Percentiles rank a stretch among this genome's conserved stretches.
phyloP scores from a whole-genome alignment of 129 eudicot genomes.

The Chrysanthemum lavandulifolium region DNA sequence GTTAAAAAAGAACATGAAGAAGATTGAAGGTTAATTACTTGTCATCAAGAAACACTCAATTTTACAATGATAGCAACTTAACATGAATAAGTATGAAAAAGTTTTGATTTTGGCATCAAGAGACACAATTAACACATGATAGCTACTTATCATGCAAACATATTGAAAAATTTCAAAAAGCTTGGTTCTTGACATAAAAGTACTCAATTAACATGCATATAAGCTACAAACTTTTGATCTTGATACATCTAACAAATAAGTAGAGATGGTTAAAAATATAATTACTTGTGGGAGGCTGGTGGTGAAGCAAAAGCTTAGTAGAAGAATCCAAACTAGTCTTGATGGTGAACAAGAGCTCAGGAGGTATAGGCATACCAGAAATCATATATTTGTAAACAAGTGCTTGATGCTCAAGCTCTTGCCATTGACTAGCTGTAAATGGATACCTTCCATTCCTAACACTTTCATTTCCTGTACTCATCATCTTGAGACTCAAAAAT shows the following conservation, averaged over 20 bases:
- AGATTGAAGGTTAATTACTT: background rate
- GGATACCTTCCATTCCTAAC: conserved; percentile 50
- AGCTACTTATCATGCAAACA: background rate
- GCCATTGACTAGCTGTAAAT: conserved; percentile 85
- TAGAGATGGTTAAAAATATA: background rate
- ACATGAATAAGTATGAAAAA: background rate
- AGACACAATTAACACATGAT: background rate
- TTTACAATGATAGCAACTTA: background rate
- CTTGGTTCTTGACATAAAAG: too few relatives aligned
- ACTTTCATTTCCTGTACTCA: conserved; percentile 28
- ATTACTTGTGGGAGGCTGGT: conserved; percentile 45
- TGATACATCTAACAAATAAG: too few relatives aligned
- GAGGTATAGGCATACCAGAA: conserved; percentile 83
- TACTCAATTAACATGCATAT: background rate
- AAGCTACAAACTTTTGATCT: background rate
- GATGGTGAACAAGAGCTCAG: conserved; percentile 85
- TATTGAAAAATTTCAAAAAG: background rate
- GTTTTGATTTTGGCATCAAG: conserved; percentile 3
- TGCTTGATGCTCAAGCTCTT: conserved; percentile 93
- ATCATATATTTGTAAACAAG: conserved; percentile 87
- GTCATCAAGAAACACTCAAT: conserved; percentile 1
- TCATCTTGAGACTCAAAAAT: conserved; percentile 31
- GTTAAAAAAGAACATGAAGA: too few relatives aligned
- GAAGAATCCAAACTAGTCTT: conserved; percentile 70
- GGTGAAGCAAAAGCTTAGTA: conserved; percentile 66